Evolutionary conservation across 306 rosid species (phyloP).

Genomic region (Arachis stenosperma): DNA sequence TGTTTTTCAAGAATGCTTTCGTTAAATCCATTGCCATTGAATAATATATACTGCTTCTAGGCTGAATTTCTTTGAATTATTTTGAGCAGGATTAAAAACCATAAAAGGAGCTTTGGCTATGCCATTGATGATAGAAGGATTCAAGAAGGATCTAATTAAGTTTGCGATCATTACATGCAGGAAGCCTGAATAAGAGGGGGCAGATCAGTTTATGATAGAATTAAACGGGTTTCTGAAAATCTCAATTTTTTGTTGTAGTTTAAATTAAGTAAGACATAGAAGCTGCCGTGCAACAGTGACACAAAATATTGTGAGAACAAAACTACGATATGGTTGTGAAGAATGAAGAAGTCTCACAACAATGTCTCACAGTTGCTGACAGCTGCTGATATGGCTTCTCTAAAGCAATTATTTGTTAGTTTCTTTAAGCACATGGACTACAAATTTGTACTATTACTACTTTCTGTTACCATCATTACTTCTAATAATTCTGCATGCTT

Average conservation of each 20-base stretch:
- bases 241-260: neutral
- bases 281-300: neutral
- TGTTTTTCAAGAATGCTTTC: neutral
- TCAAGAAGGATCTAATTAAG: slow-evolving; percentile 73
- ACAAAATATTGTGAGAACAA: too few species aligned
- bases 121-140: slow-evolving; percentile 93
- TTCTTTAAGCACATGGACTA: neutral
- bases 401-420: neutral
- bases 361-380: neutral
- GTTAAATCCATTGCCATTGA: neutral
- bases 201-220: neutral
- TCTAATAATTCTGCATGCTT: neutral
- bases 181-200: slow-evolving; percentile 51
- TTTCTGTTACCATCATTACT: neutral
- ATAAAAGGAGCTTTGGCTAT: slow-evolving; percentile 89
- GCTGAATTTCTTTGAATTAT: slow-evolving; percentile 10
- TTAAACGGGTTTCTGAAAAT: neutral
- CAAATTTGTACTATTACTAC: neutral
- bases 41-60: neutral
- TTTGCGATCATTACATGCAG: slow-evolving; percentile 78
- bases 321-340: neutral
- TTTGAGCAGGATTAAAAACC: slow-evolving; percentile 66
- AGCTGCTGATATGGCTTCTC: neutral
- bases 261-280: neutral
- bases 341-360: neutral